Conservation (phyloP, 176 grass and related monocot genomes). For the Dactylis glomerata region DNA sequence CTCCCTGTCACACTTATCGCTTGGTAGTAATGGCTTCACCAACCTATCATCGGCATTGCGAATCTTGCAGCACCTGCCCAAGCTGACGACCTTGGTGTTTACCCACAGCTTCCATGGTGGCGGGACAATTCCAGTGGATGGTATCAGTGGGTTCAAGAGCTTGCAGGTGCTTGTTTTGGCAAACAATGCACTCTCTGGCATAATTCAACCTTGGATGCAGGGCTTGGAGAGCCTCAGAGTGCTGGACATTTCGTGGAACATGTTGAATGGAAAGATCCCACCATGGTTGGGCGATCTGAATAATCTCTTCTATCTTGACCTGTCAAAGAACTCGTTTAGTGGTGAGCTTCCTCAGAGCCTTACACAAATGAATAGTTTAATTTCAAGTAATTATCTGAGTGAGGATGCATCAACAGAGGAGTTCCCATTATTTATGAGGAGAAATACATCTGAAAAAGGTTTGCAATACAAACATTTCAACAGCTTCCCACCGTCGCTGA, state of each 20-base stretch:
- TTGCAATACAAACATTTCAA: slow-evolving; percentile 84
- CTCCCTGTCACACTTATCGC: slow-evolving; percentile 37
- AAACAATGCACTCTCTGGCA: slow-evolving; percentile 48
- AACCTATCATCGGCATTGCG: slow-evolving; percentile 40
- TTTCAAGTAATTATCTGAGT: neutral
- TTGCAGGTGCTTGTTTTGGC: slow-evolving; percentile 49
- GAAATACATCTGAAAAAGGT: slow-evolving; percentile 45
- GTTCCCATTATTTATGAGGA: slow-evolving; percentile 37
- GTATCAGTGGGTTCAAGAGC: neutral
- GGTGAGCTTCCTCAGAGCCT: slow-evolving; percentile 55
- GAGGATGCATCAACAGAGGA: slow-evolving; percentile 1
- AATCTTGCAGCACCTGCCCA: no score
- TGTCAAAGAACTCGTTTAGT: slow-evolving; percentile 57
- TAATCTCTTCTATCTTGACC: slow-evolving; percentile 69
- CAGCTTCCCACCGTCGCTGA: slow-evolving; percentile 76
- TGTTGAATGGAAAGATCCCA: no score
- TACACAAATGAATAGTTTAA: slow-evolving; percentile 44
- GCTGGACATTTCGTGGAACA: no score
- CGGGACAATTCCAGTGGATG: neutral
- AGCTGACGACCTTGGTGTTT: neutral
- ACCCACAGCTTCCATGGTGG: neutral
- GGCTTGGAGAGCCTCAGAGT: no score
- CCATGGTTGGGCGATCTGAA: no score
- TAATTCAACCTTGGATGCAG: slow-evolving; percentile 44
- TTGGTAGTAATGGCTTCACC: slow-evolving; percentile 45